These are phyloP conservation scores for Lactarius vividus DNA, from an alignment of 768 basidiomycete genomes.

Conservation along the genomic window DNA sequence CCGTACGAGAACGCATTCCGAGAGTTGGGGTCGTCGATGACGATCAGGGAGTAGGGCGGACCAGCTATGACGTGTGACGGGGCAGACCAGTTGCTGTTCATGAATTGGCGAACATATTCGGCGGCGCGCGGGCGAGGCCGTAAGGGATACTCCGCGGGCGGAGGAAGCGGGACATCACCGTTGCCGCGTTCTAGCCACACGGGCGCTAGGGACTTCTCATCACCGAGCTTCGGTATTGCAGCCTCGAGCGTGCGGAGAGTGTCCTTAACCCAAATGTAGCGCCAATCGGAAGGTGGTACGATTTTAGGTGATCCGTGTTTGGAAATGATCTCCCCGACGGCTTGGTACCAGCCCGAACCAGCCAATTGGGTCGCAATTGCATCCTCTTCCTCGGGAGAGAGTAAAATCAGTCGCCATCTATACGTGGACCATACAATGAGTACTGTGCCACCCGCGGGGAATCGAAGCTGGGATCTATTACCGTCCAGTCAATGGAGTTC, in stretches of 20 bases:
- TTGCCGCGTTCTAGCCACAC: slow-evolving; percentile 54
- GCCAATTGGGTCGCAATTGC: slow-evolving; percentile 79
- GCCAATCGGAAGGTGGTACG: slow-evolving; percentile 81
- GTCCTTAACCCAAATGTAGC: slow-evolving; percentile 80
- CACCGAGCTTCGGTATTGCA: slow-evolving; percentile 64
- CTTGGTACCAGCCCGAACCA: slow-evolving; percentile 83
- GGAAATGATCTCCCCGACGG: slow-evolving; percentile 76
- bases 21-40: slow-evolving; percentile 82
- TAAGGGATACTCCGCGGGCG: slow-evolving; percentile 78
- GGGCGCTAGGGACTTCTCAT: slow-evolving; percentile 52
- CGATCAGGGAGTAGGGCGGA: slow-evolving; percentile 84
- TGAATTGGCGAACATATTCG: slow-evolving; percentile 59
- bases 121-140: slow-evolving; percentile 79
- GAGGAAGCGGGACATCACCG: slow-evolving; percentile 63
- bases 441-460: not conserved
- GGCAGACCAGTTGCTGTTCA: slow-evolving; percentile 36
- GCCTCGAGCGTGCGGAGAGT: slow-evolving; percentile 76
- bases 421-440: not conserved
- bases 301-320: slow-evolving; percentile 56
- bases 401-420: slow-evolving; percentile 83
- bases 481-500: slow-evolving; percentile 85
- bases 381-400: slow-evolving; percentile 93
- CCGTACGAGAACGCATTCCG: slow-evolving; percentile 96
- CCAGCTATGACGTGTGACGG: slow-evolving; percentile 63
- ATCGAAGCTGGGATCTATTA: slow-evolving; percentile 31